phyloP scores from a whole-genome alignment of 495 filamentous ascomycete species.

The Daldinia loculata region DNA sequence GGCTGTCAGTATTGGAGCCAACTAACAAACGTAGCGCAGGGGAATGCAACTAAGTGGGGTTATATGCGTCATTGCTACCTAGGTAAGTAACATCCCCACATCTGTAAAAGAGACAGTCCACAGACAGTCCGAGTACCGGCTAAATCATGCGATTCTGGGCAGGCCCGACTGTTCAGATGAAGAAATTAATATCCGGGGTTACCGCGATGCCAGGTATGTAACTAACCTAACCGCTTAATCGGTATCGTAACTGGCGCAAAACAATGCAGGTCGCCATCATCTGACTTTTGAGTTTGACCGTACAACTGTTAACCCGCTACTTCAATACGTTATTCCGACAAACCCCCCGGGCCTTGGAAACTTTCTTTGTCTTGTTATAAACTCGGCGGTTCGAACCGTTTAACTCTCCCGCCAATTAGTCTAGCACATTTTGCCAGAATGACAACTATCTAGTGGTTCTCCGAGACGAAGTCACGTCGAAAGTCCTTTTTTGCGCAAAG shows the following conservation, averaged over 20 bases:
- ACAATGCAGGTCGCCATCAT: neutral
- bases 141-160: neutral
- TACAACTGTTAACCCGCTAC: neutral
- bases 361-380: neutral
- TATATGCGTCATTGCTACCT: constrained; percentile 30
- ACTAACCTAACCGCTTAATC: constrained; percentile 19
- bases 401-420: neutral
- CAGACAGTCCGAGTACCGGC: neutral
- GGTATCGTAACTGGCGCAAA: constrained; percentile 9
- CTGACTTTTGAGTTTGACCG: constrained; percentile 4
- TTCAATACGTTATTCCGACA: neutral
- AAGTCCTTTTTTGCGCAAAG: neutral
- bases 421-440: neutral
- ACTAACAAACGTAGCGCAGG: constrained; percentile 11
- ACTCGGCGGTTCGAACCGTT: neutral
- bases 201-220: neutral
- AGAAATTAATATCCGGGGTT: constrained; percentile 2
- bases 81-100: constrained; percentile 4
- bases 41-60: constrained; percentile 22
- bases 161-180: neutral
- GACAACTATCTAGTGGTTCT: neutral
- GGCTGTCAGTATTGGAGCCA: neutral
- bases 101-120: neutral
- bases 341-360: neutral
- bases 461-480: neutral